phyloP scores from a whole-genome alignment of 441 rosid species.

The Arabidopsis hybrid region DNA sequence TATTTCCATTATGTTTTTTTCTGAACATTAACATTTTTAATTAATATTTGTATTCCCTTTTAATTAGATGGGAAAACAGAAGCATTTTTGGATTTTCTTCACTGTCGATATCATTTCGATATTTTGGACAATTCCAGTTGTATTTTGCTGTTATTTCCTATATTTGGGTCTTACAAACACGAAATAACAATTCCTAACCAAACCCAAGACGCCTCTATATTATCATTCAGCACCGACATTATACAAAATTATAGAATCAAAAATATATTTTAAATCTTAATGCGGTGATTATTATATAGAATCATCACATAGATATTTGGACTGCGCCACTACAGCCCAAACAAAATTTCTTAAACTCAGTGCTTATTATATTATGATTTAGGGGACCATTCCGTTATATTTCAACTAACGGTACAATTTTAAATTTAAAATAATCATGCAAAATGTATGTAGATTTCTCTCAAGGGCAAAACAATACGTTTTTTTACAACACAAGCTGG shows the following conservation, averaged over 20 bases:
- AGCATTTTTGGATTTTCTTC: slow-evolving; percentile 26
- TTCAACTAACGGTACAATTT: slow-evolving; percentile 1
- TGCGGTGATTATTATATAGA: slow-evolving; percentile 42
- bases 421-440: neutral
- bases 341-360: slow-evolving; percentile 31
- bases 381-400: slow-evolving; percentile 38
- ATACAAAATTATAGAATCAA: slow-evolving; percentile 17
- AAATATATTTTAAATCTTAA: slow-evolving; percentile 7
- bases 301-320: slow-evolving; percentile 29
- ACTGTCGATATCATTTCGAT: slow-evolving; percentile 18
- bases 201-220: slow-evolving; percentile 35
- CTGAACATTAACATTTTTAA: too few relatives aligned
- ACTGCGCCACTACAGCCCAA: slow-evolving; percentile 26
- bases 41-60: neutral
- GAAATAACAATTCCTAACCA: slow-evolving; percentile 38
- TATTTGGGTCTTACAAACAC: slow-evolving; percentile 28
- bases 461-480: too few relatives aligned
- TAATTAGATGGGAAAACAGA: neutral
- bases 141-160: slow-evolving; percentile 39
- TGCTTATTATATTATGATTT: slow-evolving; percentile 32
- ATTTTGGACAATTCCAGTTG: slow-evolving; percentile 43
- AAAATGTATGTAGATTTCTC: slow-evolving; percentile 1
- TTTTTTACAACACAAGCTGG: neutral
- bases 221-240: slow-evolving; percentile 45
- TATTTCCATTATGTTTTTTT: neutral